Conservation (phyloP, 768 basidiomycete species). For the Lyophyllum atratum region DNA sequence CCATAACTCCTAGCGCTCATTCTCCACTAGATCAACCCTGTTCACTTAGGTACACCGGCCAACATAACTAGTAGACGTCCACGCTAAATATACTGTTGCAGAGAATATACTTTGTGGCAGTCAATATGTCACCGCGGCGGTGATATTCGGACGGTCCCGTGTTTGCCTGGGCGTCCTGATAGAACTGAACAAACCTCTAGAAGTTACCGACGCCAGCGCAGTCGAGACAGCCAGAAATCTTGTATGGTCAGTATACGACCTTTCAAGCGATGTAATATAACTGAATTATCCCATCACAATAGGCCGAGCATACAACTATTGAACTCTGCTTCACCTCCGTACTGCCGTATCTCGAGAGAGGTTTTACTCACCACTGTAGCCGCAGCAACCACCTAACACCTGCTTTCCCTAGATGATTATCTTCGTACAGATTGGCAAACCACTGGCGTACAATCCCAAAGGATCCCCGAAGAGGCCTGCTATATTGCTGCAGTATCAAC, state of each 20-base stretch:
- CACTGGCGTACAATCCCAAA: background rate
- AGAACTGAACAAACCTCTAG: background rate
- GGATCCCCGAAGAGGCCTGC: background rate
- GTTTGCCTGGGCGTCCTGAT: conserved; percentile 1
- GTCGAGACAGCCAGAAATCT: background rate
- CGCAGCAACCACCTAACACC: background rate
- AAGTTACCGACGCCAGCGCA: background rate
- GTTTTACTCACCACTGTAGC: background rate
- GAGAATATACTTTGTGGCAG: background rate
- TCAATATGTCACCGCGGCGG: background rate
- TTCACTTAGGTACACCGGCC: no score
- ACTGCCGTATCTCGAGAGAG: background rate
- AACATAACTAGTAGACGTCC: no score
- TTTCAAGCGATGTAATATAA: no score
- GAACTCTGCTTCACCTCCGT: background rate
- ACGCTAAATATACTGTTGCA: background rate
- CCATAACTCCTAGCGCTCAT: background rate
- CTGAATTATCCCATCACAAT: no score
- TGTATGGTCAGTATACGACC: background rate
- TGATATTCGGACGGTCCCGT: conserved; percentile 3
- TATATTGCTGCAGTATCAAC: background rate
- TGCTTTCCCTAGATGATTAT: background rate
- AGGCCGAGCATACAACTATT: background rate
- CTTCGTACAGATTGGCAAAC: background rate
- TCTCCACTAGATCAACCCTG: no score